phyloP scores from a whole-genome alignment of 2,329 filamentous ascomycete genomes.

The Domatiomyces catenatus region DNA sequence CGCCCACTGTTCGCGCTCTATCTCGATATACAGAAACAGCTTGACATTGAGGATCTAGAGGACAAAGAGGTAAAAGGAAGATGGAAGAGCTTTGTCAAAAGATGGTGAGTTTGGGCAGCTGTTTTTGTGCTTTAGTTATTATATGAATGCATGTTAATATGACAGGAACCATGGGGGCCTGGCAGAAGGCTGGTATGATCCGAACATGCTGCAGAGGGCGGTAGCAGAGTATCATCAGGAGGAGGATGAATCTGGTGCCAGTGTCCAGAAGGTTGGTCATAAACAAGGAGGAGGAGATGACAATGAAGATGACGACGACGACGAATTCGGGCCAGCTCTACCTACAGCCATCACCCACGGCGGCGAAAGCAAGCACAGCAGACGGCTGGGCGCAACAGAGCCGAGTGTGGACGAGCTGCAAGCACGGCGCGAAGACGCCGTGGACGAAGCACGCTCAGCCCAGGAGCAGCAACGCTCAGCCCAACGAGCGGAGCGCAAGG shows the following conservation, averaged over 20 bases:
- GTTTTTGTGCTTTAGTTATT: background rate
- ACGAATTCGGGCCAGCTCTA: constrained; percentile 42
- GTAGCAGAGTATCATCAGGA: background rate
- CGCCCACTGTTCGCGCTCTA: constrained; percentile 67
- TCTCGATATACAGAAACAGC: constrained; percentile 71
- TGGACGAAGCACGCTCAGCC: constrained; percentile 37
- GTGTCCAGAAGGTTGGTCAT: background rate
- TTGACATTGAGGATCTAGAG: constrained; percentile 51
- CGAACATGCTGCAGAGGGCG: constrained; percentile 47
- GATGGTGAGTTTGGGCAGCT: constrained; percentile 47
- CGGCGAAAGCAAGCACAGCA: constrained; percentile 16
- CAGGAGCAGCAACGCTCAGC: constrained; percentile 31
- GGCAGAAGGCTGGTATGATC: constrained; percentile 86
- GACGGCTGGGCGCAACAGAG: constrained; percentile 41
- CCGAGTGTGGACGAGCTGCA: constrained; percentile 62
- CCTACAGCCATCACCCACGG: constrained; percentile 20
- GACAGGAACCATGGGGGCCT: constrained; percentile 68
- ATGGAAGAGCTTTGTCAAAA: constrained; percentile 84
- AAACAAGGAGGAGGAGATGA: background rate
- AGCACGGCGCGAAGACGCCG: constrained; percentile 28
- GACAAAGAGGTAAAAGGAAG: constrained; percentile 64
- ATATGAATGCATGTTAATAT: constrained; percentile 10
- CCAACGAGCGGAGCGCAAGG: constrained; percentile 45
- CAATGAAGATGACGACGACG: constrained; percentile 20
- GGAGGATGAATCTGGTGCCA: background rate